Conservation (phyloP, 2,329 filamentous ascomycete species). For the Xylariaceae sp. region DNA sequence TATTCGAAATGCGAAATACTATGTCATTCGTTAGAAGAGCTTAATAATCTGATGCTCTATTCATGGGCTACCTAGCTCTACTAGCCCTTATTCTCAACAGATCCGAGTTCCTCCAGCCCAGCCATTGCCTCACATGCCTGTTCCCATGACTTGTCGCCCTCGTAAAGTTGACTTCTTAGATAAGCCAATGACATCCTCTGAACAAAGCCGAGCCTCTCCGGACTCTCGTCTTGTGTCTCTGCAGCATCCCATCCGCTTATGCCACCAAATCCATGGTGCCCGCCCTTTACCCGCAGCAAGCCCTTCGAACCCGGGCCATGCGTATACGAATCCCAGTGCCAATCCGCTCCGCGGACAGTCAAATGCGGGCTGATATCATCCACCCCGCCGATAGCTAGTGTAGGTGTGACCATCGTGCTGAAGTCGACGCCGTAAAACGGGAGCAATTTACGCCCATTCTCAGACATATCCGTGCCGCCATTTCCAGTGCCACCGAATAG, state of each 20-base stretch:
- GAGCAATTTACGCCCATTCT: slow-evolving; percentile 37
- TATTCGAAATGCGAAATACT: too few relatives aligned
- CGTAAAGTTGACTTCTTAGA: slow-evolving; percentile 45
- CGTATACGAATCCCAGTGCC: slow-evolving; percentile 48
- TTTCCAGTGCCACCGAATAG: slow-evolving; percentile 44
- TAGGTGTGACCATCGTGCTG: slow-evolving; percentile 43
- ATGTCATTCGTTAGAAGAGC: too few relatives aligned
- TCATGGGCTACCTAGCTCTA: not conserved
- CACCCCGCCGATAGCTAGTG: slow-evolving; percentile 50
- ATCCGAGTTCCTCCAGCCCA: slow-evolving; percentile 36
- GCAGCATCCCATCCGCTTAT: slow-evolving; percentile 47
- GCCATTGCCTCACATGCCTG: slow-evolving; percentile 39
- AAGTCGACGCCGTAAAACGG: slow-evolving; percentile 46
- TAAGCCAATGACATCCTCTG: slow-evolving; percentile 50
- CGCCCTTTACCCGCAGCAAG: slow-evolving; percentile 43
- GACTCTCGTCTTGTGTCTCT: slow-evolving; percentile 46
- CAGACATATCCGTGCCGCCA: slow-evolving; percentile 41
- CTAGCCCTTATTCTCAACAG: slow-evolving; percentile 40
- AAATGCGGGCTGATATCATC: slow-evolving; percentile 45
- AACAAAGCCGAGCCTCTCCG: slow-evolving; percentile 43
- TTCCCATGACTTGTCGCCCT: slow-evolving; percentile 43
- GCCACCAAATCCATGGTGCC: slow-evolving; percentile 48
- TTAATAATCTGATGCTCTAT: too few relatives aligned
- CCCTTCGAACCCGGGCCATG: slow-evolving; percentile 44
- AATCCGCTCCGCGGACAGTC: slow-evolving; percentile 45